Percentiles rank a stretch among this genome's conserved stretches.
Conservation (phyloP, 176 grass and related monocot genomes). For the Pontederia paniculata region DNA sequence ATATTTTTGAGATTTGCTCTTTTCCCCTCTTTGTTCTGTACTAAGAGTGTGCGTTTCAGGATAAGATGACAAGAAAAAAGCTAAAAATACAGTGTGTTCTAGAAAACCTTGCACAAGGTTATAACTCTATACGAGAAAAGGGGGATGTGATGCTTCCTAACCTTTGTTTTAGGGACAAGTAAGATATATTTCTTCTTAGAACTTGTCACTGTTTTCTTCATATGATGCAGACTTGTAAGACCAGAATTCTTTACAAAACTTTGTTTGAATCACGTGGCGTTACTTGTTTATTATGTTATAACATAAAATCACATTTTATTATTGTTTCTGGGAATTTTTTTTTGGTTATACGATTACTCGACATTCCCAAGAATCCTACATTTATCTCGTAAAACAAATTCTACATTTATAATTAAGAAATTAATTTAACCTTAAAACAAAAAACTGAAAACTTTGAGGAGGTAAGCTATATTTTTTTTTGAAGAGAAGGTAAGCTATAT, state of each 20-base stretch:
- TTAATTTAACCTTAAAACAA: too few relatives aligned
- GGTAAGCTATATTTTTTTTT: too few relatives aligned
- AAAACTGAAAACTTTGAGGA: too few relatives aligned
- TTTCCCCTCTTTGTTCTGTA: conserved; percentile 12
- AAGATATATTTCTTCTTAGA: conserved; percentile 8
- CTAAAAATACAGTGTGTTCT: conserved; percentile 37
- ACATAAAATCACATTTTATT: too few relatives aligned
- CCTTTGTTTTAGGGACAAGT: conserved; percentile 42
- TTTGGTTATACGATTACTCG: too few relatives aligned
- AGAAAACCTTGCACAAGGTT: conserved; percentile 36
- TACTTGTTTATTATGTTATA: too few relatives aligned
- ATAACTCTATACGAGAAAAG: conserved; percentile 27
- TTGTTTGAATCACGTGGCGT: too few relatives aligned
- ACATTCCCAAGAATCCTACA: too few relatives aligned
- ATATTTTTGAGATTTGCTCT: conserved; percentile 12
- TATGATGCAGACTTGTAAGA: background rate
- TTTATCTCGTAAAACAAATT: too few relatives aligned
- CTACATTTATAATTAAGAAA: too few relatives aligned
- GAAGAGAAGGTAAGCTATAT: too few relatives aligned
- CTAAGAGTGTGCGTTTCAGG: conserved; percentile 24
- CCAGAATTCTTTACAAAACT: background rate
- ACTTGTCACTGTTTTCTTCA: conserved; percentile 11
- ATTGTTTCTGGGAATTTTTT: too few relatives aligned
- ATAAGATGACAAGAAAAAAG: conserved; percentile 52
- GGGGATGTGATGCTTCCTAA: conserved; percentile 33